Percentiles rank a stretch among this genome's conserved stretches.
phyloP scores from a whole-genome alignment of 148 eudicot species.

The Selenicereus undatus region DNA sequence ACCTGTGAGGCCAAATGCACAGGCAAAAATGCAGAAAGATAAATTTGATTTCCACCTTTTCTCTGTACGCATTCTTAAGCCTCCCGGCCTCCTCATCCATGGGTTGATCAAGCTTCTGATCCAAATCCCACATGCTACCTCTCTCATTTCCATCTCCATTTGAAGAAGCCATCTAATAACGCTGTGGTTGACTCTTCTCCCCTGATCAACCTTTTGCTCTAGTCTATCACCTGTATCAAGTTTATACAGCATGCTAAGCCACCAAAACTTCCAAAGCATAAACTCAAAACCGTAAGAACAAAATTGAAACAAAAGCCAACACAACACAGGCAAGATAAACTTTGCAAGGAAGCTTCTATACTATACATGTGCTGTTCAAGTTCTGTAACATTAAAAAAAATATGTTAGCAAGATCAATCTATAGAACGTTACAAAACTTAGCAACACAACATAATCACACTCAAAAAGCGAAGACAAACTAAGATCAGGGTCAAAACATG shows the following conservation, averaged over 20 bases:
- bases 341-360: background rate
- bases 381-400: slow-evolving; percentile 10
- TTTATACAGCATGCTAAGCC: background rate
- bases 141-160: slow-evolving; percentile 41
- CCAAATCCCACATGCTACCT: slow-evolving; percentile 95
- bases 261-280: slow-evolving; percentile 2
- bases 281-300: background rate
- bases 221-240: background rate
- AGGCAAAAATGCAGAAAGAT: background rate
- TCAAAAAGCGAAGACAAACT: background rate
- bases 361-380: slow-evolving; percentile 3
- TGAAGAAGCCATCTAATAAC: slow-evolving; percentile 37
- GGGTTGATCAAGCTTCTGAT: slow-evolving; percentile 88
- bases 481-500: background rate
- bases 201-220: slow-evolving; percentile 3
- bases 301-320: slow-evolving; percentile 1
- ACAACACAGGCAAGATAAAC: slow-evolving; percentile 12
- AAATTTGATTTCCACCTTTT: slow-evolving; percentile 51
- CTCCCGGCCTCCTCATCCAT: slow-evolving; percentile 97
- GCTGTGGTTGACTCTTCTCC: background rate
- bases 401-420: background rate
- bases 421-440: background rate
- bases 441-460: background rate
- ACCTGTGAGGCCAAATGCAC: background rate
- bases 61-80: slow-evolving; percentile 64